Conservation (phyloP, 306 rosid genomes). For the Prosopis cineraria region DNA sequence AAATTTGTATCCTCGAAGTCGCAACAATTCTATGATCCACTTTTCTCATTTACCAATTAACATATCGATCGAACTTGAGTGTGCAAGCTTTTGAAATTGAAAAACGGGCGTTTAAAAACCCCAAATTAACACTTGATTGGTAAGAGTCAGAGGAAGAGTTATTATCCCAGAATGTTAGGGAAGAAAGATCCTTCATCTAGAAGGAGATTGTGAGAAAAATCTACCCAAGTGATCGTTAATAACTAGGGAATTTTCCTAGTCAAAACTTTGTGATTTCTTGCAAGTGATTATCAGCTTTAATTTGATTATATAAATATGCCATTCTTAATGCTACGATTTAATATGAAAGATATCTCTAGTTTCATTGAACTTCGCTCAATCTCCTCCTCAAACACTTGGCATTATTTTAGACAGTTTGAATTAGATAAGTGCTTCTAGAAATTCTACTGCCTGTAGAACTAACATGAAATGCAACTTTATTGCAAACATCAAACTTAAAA, state of each 20-base stretch:
- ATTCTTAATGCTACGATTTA: neutral
- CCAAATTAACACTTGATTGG: neutral
- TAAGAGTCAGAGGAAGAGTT: neutral
- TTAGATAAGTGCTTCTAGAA: neutral
- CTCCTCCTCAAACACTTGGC: neutral
- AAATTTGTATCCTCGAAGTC: neutral
- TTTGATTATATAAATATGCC: neutral
- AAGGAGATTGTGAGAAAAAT: neutral
- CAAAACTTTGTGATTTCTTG: neutral
- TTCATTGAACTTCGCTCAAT: neutral
- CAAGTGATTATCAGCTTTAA: neutral
- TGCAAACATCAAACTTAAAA: constrained; percentile 6
- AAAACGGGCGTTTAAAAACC: neutral
- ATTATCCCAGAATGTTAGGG: neutral
- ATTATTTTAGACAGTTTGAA: neutral
- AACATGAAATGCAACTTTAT: constrained; percentile 18
- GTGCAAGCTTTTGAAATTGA: neutral
- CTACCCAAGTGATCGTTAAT: too few species aligned
- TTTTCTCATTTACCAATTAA: neutral
- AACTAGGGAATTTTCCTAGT: neutral
- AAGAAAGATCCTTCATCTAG: neutral
- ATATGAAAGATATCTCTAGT: neutral
- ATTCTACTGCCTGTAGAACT: neutral
- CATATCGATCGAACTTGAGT: neutral
- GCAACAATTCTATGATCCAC: neutral